phyloP scores from a whole-genome alignment of 2,329 filamentous ascomycete genomes.

The Curvularia sp. region DNA sequence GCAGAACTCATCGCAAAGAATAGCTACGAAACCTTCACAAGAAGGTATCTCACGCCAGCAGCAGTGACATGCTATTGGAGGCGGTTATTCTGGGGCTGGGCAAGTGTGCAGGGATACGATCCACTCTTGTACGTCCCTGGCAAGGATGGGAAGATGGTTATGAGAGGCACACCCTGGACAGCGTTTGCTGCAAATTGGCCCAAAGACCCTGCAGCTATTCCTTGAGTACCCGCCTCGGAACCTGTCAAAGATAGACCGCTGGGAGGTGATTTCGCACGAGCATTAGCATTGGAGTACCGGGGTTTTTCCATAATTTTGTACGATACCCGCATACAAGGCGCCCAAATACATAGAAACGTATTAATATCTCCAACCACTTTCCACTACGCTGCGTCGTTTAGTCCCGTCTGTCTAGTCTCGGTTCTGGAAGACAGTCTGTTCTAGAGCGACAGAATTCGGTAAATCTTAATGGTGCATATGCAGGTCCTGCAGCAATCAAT shows the following conservation, averaged over 20 bases:
- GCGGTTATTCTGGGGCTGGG: constrained; percentile 41
- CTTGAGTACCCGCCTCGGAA: constrained; percentile 18
- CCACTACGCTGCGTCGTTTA: background rate
- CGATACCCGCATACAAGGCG: constrained; percentile 28
- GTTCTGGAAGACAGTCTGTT: background rate
- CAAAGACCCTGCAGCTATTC: constrained; percentile 39
- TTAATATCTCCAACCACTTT: constrained; percentile 2
- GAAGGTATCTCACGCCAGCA: constrained; percentile 44
- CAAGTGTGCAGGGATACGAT: constrained; percentile 42
- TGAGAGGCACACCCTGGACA: constrained; percentile 45
- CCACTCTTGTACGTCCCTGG: constrained; percentile 38
- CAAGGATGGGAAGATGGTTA: constrained; percentile 35
- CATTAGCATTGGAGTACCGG: constrained; percentile 24
- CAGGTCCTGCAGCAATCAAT: constrained; percentile 2
- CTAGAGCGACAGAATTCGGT: background rate
- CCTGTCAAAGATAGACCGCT: constrained; percentile 1
- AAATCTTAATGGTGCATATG: background rate
- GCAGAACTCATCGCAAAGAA: constrained; percentile 42
- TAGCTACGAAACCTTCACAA: constrained; percentile 42
- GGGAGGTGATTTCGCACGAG: constrained; percentile 21
- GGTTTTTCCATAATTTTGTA: constrained; percentile 17
- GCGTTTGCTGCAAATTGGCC: constrained; percentile 48
- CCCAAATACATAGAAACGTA: constrained; percentile 9
- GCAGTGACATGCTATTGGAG: constrained; percentile 49
- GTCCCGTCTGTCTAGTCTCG: background rate